Base-by-base conservation (phyloP, 139 green algal genomes). In the Ettlia oleoabundans region DNA sequence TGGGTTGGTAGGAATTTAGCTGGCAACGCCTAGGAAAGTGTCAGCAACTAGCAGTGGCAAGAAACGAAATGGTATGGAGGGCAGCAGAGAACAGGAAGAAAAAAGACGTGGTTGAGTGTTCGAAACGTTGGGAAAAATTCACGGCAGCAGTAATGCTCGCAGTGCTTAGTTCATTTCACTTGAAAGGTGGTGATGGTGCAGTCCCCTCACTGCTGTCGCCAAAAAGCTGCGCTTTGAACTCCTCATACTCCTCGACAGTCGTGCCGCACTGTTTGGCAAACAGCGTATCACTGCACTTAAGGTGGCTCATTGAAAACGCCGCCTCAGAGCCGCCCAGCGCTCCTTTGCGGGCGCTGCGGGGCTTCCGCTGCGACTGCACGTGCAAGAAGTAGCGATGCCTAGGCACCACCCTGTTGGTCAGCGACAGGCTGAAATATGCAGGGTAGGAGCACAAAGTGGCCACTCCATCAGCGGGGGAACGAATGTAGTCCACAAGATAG, bases 371-470 rank as follows among this genome's bases (percentile, higher is more conserved):
- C 5, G 69, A 40, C 2, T 85, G 51, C 8, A 80, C 75, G 21
- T 79, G 30, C 68, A 88, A 42, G 67, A 93, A 55, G 74, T 88
- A 93, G 21, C 62, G 77, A 62, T 93, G 90, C 5, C 88, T 74
- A 30, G 81, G 78, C 28, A 92, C 85, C 10, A 91, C 89, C 78
- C 72, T 84, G 65, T 92, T 78, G 13, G 80, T 41, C 42, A 95
- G 79, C 13, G 85, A 92, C 6, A 96, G 85, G 70, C 75, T 89
- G 81, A 96, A 96, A 86, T 92, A 95, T 41, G 86, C 92, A 5
- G 92, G 92, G 72, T 89, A 96, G 38, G 55, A 81, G 47, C 78
- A 80, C 2, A 95, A n/a, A 13, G 89, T 88, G 37, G 79, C 47
- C n/a, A 87, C 51, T n/a, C 72, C 53, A 37, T 91, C 90, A 13